Evolutionary conservation across 2,329 filamentous ascomycete species (phyloP).

Genomic region (Colletotrichum cuscutae): DNA sequence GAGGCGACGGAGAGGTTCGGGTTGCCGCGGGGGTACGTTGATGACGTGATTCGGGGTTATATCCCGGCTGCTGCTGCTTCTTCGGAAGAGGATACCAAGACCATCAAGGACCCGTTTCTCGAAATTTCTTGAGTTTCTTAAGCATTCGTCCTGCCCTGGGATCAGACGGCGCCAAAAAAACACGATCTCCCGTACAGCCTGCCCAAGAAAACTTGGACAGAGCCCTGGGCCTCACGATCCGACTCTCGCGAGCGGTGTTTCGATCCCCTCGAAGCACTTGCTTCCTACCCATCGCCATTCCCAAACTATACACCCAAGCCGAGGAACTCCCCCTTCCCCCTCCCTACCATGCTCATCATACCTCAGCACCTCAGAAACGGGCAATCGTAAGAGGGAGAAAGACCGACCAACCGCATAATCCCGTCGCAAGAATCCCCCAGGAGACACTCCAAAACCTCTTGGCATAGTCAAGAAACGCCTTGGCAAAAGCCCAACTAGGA

Average conservation of each 20-base stretch:
- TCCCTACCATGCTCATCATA: too few relatives aligned
- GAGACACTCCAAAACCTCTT: constrained; percentile 12
- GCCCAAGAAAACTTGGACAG: too few relatives aligned
- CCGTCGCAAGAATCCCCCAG: background rate
- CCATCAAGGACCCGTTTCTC: background rate
- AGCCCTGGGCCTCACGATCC: too few relatives aligned
- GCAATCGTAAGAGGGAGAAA: too few relatives aligned
- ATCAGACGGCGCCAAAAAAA: too few relatives aligned
- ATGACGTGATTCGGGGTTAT: constrained; percentile 62
- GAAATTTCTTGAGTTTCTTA: too few relatives aligned
- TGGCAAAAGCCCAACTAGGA: too few relatives aligned
- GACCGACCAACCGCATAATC: background rate
- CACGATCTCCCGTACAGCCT: too few relatives aligned
- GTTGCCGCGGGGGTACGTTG: constrained; percentile 65
- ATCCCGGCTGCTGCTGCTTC: constrained; percentile 10
- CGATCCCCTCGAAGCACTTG: background rate
- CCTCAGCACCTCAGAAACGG: too few relatives aligned
- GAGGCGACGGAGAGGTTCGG: constrained; percentile 66
- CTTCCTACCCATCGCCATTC: too few relatives aligned
- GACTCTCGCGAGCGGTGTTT: too few relatives aligned
- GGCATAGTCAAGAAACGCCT: constrained; percentile 1
- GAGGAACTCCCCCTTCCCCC: background rate
- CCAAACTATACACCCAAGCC: background rate
- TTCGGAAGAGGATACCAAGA: background rate
- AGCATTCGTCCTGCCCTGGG: too few relatives aligned